Percentiles rank a stretch among this genome's conserved stretches.
These are phyloP conservation scores for Cryptococcus wingfieldii DNA, from an alignment of 1,284 basidiomycete genomes.

Conservation along the genomic window DNA sequence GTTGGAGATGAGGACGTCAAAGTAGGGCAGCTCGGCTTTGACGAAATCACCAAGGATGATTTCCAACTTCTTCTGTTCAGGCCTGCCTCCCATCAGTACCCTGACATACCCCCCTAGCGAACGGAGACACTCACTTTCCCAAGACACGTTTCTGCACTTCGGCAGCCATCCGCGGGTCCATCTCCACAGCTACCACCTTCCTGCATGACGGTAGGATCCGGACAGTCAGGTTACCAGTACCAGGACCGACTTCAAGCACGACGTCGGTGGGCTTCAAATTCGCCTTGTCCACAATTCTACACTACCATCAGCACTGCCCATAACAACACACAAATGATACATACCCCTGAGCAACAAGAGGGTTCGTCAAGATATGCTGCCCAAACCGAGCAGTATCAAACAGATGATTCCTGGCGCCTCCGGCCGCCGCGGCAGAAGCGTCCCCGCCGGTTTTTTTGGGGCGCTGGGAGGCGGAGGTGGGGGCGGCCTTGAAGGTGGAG, in stretches of 20 bases:
- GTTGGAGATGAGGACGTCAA: constrained; percentile 98
- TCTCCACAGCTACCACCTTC: constrained; percentile 88
- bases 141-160: constrained; percentile 96
- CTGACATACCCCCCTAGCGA: background rate
- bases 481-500: constrained; percentile 60
- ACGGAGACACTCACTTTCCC: constrained; percentile 73
- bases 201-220: constrained; percentile 91
- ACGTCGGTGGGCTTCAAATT: constrained; percentile 90
- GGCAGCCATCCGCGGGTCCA: constrained; percentile 99
- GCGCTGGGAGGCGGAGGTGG: constrained; percentile 53
- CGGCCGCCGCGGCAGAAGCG: constrained; percentile 14
- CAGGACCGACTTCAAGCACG: constrained; percentile 96
- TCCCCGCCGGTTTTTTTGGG: constrained; percentile 33
- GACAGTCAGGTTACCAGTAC: constrained; percentile 95
- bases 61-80: constrained; percentile 89
- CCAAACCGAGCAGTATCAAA: constrained; percentile 94
- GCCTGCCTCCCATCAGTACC: constrained; percentile 54
- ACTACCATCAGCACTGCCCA: background rate
- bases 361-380: constrained; percentile 96
- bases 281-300: constrained; percentile 51
- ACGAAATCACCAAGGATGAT: constrained; percentile 96
- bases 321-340: constrained; percentile 33
- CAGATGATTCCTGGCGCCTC: constrained; percentile 64
- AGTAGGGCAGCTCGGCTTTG: constrained; percentile 93
- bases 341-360: constrained; percentile 79